Evolutionary conservation across 2,329 filamentous ascomycete genomes (phyloP).

Genomic region (Didymosphaeria variabile): DNA sequence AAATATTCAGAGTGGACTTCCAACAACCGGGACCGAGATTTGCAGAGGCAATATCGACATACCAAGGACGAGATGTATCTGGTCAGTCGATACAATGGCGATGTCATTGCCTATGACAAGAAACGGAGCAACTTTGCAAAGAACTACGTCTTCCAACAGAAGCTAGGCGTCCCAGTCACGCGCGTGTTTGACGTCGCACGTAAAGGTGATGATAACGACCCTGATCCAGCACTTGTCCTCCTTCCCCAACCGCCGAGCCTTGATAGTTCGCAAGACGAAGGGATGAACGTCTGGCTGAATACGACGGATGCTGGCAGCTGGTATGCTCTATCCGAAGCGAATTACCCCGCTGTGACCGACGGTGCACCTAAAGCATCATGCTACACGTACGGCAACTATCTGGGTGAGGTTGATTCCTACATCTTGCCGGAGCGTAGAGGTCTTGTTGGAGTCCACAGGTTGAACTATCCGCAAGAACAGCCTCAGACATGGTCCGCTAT

Average conservation of each 20-base stretch:
- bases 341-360: slow-evolving; percentile 85
- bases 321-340: slow-evolving; percentile 89
- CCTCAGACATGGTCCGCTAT: slow-evolving; percentile 34
- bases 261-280: slow-evolving; percentile 51
- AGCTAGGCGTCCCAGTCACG: slow-evolving; percentile 79
- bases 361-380: slow-evolving; percentile 67
- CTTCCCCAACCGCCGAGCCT: slow-evolving; percentile 85
- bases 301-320: slow-evolving; percentile 86
- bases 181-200: slow-evolving; percentile 89
- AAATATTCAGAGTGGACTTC: slow-evolving; percentile 95
- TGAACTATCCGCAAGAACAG: slow-evolving; percentile 38
- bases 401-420: slow-evolving; percentile 39
- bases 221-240: slow-evolving; percentile 79
- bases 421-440: slow-evolving; percentile 42
- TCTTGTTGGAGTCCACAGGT: slow-evolving; percentile 52
- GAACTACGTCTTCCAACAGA: slow-evolving; percentile 57
- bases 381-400: slow-evolving; percentile 54
- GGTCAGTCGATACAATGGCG: slow-evolving; percentile 84
- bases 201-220: slow-evolving; percentile 71
- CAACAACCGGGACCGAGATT: slow-evolving; percentile 88
- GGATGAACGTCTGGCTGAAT: slow-evolving; percentile 76
- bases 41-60: slow-evolving; percentile 80
- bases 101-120: slow-evolving; percentile 81
- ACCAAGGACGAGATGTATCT: slow-evolving; percentile 91
- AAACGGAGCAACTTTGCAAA: slow-evolving; percentile 54